A percentile compares a stretch with the other conserved stretches of the same genome.
These are phyloP conservation scores for Hordeum pubiflorum DNA, from an alignment of 202 grass and related monocot genomes.

Conservation along the genomic window DNA sequence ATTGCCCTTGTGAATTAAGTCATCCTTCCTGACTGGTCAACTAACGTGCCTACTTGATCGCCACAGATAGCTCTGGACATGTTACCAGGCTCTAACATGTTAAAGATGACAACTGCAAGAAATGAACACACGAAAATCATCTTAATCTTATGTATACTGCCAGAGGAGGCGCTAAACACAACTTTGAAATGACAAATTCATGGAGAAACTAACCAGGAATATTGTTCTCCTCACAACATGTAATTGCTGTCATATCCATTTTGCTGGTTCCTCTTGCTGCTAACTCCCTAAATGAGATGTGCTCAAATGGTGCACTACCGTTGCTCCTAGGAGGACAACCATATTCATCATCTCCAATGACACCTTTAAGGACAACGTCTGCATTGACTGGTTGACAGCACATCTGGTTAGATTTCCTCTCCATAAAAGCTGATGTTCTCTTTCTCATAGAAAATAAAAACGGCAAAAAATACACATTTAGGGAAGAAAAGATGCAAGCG, in stretches of 20 bases:
- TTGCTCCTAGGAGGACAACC: conserved; percentile 53
- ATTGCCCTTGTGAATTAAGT: conserved; percentile 34
- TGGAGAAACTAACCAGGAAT: conserved; percentile 62
- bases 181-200: not conserved
- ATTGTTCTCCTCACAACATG: conserved; percentile 89
- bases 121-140: not conserved
- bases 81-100: conserved; percentile 73
- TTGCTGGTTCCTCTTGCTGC: conserved; percentile 62
- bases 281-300: conserved; percentile 88
- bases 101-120: conserved; percentile 89
- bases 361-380: conserved; percentile 86
- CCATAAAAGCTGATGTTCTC: conserved; percentile 11
- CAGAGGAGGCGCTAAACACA: not conserved
- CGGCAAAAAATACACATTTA: not conserved
- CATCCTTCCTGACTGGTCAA: conserved; percentile 88
- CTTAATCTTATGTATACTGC: not conserved
- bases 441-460: not conserved
- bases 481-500: not conserved
- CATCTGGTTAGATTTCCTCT: conserved; percentile 36
- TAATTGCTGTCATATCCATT: conserved; percentile 88
- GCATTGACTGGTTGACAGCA: conserved; percentile 63
- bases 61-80: conserved; percentile 85
- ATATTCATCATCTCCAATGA: conserved; percentile 53
- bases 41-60: conserved; percentile 77
- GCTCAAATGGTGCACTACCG: conserved; percentile 49